A percentile compares a stretch with the other conserved stretches of the same genome.
These are phyloP conservation scores for Amanita exitialis DNA, from an alignment of 768 basidiomycete species.

Conservation along the genomic window DNA sequence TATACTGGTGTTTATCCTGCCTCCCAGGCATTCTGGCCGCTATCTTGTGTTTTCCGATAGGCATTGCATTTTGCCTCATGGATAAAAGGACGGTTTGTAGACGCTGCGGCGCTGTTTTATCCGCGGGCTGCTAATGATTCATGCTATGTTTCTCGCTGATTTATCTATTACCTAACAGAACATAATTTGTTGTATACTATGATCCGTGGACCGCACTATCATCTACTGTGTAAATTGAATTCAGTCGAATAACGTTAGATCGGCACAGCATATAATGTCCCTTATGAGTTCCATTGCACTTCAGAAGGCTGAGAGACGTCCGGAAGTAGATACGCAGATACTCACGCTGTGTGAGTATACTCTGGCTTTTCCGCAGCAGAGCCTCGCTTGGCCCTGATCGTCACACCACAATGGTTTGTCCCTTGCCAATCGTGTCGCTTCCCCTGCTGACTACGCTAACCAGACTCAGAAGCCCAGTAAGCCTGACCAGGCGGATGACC, in stretches of 20 bases:
- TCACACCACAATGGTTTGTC: neutral
- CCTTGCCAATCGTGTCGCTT: neutral
- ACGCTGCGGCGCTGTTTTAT: slow-evolving; percentile 36
- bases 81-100: slow-evolving; percentile 61
- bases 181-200: no score
- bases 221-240: slow-evolving; percentile 65
- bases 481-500: neutral
- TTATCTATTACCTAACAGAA: no score
- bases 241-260: no score
- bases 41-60: slow-evolving; percentile 80
- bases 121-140: slow-evolving; percentile 28
- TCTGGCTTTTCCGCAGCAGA: no score
- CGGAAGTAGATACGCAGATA: slow-evolving; percentile 40
- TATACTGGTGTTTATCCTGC: slow-evolving; percentile 4
- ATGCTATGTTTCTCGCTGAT: slow-evolving; percentile 23
- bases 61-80: slow-evolving; percentile 67
- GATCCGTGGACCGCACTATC: slow-evolving; percentile 72
- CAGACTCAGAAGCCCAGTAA: neutral
- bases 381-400: no score
- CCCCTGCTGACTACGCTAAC: neutral
- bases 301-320: no score
- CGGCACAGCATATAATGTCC: no score
- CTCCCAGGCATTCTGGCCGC: slow-evolving; percentile 66
- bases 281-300: no score
- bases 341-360: no score